A percentile compares a stretch with the other conserved stretches of the same genome.
Conservation (phyloP, 441 rosid genomes). For the Erodium trifolium region DNA sequence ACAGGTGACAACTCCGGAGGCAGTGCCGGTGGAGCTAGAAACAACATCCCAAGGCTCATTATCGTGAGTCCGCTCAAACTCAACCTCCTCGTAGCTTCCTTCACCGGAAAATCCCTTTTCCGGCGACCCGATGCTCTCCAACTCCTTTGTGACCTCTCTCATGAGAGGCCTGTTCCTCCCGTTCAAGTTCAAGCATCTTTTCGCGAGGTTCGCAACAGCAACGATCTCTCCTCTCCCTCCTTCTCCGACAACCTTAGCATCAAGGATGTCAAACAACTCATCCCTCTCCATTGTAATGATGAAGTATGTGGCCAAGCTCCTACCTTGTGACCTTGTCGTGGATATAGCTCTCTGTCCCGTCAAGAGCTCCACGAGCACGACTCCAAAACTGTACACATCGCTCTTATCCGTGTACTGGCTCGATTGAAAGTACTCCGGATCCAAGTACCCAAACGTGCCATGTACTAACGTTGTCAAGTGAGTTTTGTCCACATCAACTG, state of each 20-base stretch:
- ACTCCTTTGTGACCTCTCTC: constrained; percentile 7
- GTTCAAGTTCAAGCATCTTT: constrained; percentile 5
- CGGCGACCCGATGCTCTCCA: not conserved
- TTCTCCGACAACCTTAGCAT: not conserved
- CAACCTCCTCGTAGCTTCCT: not conserved
- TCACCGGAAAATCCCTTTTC: not conserved
- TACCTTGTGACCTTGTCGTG: not conserved
- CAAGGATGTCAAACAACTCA: constrained; percentile 2
- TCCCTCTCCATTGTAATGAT: constrained; percentile 7
- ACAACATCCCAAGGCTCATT: constrained; percentile 2
- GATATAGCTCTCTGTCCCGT: constrained; percentile 4
- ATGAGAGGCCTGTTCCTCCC: constrained; percentile 2
- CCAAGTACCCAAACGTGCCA: constrained; percentile 5
- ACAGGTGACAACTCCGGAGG: not conserved
- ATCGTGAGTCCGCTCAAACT: not conserved
- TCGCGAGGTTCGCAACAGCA: constrained; percentile 6
- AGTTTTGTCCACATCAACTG: not conserved
- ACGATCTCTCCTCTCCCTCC: constrained; percentile 2
- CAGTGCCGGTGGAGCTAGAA: not conserved
- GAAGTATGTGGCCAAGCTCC: not conserved
- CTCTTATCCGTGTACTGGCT: constrained; percentile 7
- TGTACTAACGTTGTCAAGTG: not conserved
- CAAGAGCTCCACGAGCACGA: constrained; percentile 4
- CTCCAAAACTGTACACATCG: constrained; percentile 4
- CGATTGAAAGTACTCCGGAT: constrained; percentile 1